phyloP scores from a whole-genome alignment of 2,329 filamentous ascomycete species.

The Thielaviopsis populi region DNA sequence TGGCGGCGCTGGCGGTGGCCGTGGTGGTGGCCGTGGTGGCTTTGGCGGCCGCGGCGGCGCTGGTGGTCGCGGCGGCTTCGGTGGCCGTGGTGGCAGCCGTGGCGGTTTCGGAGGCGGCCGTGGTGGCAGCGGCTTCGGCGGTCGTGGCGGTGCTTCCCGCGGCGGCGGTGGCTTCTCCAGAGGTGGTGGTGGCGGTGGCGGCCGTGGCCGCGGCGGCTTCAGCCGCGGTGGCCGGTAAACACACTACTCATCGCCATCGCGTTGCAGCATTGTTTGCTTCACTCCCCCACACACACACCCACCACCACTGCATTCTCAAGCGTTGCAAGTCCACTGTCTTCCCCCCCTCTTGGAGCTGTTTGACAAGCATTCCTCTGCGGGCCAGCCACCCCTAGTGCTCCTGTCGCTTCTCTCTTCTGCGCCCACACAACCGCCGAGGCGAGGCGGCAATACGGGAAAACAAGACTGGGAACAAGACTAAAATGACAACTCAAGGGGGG shows the following conservation, averaged over 20 bases:
- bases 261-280: slow-evolving; percentile 3
- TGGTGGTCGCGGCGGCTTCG: slow-evolving; percentile 29
- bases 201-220: slow-evolving; percentile 22
- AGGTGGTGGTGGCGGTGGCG: slow-evolving; percentile 20
- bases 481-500: not conserved
- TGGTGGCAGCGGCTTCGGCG: slow-evolving; percentile 23
- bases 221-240: slow-evolving; percentile 17
- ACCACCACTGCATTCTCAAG: not conserved
- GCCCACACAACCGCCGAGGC: not conserved
- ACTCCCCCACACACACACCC: not conserved
- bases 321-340: not conserved
- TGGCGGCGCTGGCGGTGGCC: slow-evolving; percentile 33
- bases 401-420: not conserved
- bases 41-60: slow-evolving; percentile 28
- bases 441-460: not conserved
- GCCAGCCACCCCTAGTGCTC: not conserved
- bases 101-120: slow-evolving; percentile 25
- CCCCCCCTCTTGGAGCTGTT: not conserved
- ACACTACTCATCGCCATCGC: not conserved
- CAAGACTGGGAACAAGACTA: not conserved
- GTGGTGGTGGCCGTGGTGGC: slow-evolving; percentile 24
- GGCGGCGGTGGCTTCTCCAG: slow-evolving; percentile 11
- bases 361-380: not conserved
- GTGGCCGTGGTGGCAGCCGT: slow-evolving; percentile 24
- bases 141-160: slow-evolving; percentile 10